phyloP scores from a whole-genome alignment of 2,329 filamentous ascomycete genomes.

The Ceratocystis variospora region DNA sequence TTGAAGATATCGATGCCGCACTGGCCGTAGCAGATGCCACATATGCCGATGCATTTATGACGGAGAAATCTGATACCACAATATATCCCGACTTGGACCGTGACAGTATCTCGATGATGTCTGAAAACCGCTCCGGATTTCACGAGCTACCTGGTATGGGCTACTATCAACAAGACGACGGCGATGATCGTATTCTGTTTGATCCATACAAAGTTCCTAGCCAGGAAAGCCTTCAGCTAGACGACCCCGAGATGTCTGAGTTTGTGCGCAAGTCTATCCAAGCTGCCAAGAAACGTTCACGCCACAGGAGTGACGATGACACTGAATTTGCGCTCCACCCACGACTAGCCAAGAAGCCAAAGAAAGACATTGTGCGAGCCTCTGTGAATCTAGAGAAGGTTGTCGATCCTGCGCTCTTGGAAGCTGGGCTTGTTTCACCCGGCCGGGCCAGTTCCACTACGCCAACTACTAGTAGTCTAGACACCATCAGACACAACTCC shows the following conservation, averaged over 20 bases:
- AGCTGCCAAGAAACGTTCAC: constrained; percentile 39
- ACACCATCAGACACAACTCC: not conserved
- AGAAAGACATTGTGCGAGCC: not conserved
- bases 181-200: constrained; percentile 44
- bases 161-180: constrained; percentile 47
- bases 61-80: not conserved
- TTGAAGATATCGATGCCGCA: not conserved
- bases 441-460: not conserved
- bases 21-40: not conserved
- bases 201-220: constrained; percentile 43
- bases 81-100: constrained; percentile 39
- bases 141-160: constrained; percentile 37
- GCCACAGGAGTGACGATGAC: constrained; percentile 36
- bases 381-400: not conserved
- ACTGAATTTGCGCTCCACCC: constrained; percentile 38
- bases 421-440: not conserved
- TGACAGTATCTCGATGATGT: constrained; percentile 27
- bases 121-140: constrained; percentile 28
- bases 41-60: not conserved
- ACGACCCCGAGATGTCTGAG: constrained; percentile 38
- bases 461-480: not conserved
- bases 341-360: not conserved
- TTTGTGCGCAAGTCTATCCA: constrained; percentile 42
- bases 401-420: not conserved
- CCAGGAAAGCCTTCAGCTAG: constrained; percentile 30